Base-by-base conservation (phyloP, 768 basidiomycete genomes). In the Obba rivulosa region DNA sequence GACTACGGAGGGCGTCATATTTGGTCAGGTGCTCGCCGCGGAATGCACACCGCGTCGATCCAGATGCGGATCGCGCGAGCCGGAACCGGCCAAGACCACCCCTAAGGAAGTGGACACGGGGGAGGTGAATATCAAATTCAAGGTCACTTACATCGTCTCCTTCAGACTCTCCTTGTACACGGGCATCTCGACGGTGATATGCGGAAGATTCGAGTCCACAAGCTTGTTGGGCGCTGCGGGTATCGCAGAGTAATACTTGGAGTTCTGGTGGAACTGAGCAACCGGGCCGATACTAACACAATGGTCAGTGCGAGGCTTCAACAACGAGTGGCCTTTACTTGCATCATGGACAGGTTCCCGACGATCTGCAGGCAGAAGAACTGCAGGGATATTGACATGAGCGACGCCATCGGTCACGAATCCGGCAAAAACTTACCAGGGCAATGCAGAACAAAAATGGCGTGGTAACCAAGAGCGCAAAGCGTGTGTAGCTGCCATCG, bases 161-260 rank as follows among this genome's bases (percentile, higher is more conserved):
- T 87, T 83, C 44, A 91, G 64, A 56, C 81, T 85, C 61, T 91
- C 88, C 60, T 91, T 93, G 67, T 93, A 94, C 3, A 92, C 91
- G 0, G 91, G 91, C 69, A 93, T 74, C 65, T 92, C 81, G 42
- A 92, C 72, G 0, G 86, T 85, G 14, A 90, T 73, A 59, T 89
- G 87, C 2, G 87, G 88, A 3, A 90, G 72, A 45, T 68, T 72
- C 1, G 71, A 56, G 61, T 87, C 85, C 47, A 87, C 70, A 14
- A 77, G 80, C 45, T 77, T 74, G 63, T 83, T 85, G 0, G 80
- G 64, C 21, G 69, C 73, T 0, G 87, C 85, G 38, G 71, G 73
- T 43, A 75, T 64, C 10, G 87, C 86, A 10, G 87, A 90, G 61
- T 88, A 93, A 65, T 85, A 93, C 34, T 75, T 77, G 0, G 88